Percentiles rank a stretch among this genome's conserved stretches.
phyloP scores from a whole-genome alignment of 306 rosid genomes.

The Prunus armeniaca region DNA sequence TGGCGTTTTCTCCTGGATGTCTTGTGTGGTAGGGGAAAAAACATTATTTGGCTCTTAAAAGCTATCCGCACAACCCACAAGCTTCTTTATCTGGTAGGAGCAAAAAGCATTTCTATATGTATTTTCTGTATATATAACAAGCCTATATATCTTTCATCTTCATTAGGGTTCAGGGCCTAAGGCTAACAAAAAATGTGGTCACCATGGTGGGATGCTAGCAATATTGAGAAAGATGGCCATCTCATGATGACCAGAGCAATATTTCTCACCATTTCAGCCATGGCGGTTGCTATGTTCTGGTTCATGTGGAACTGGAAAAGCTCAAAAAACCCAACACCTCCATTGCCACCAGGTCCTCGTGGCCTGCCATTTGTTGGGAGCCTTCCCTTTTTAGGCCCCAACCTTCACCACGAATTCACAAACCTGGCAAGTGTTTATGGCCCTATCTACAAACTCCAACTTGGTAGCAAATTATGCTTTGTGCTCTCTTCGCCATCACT shows the following conservation, averaged over 20 bases:
- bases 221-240: no score
- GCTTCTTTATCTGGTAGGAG: no score
- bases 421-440: slow-evolving; percentile 24
- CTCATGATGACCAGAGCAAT: neutral
- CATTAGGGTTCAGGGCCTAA: no score
- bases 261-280: neutral
- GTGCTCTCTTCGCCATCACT: slow-evolving; percentile 22
- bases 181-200: no score
- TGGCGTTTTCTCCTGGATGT: no score
- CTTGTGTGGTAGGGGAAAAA: no score
- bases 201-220: no score
- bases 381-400: slow-evolving; percentile 31
- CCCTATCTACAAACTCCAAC: slow-evolving; percentile 30
- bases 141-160: no score
- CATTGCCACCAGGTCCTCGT: slow-evolving; percentile 33
- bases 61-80: no score
- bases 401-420: slow-evolving; percentile 26
- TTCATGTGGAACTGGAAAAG: neutral
- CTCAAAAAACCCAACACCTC: neutral
- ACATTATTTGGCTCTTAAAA: no score
- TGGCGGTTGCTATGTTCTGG: neutral
- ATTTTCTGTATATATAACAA: no score
- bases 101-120: no score
- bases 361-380: slow-evolving; percentile 37
- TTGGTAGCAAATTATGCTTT: slow-evolving; percentile 22